Evolutionary conservation across 495 filamentous ascomycete genomes (phyloP).

Genomic region (Aspergillus nanangensis): DNA sequence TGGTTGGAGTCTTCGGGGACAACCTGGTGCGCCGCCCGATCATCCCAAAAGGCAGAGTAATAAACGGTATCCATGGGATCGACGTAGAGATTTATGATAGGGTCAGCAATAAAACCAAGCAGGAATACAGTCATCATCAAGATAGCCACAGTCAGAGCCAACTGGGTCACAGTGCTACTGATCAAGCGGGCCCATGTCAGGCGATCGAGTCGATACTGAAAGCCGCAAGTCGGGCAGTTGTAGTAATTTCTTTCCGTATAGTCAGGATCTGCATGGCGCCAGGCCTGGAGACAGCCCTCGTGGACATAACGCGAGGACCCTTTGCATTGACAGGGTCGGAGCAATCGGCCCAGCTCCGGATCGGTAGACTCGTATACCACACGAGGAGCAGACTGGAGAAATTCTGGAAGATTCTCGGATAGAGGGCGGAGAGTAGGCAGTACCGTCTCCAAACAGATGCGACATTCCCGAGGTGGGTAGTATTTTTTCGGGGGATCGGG

Average conservation of each 20-base stretch:
- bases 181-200: constrained; percentile 72
- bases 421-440: constrained; percentile 69
- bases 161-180: constrained; percentile 59
- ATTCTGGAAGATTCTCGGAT: constrained; percentile 52
- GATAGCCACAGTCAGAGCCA: constrained; percentile 63
- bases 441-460: constrained; percentile 88
- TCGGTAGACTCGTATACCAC: constrained; percentile 72
- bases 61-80: constrained; percentile 60
- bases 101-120: constrained; percentile 87
- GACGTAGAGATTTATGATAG: constrained; percentile 82
- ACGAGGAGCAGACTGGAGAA: constrained; percentile 57
- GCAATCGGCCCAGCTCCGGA: constrained; percentile 71
- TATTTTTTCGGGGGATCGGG: constrained; percentile 34
- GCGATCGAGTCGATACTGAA: constrained; percentile 76
- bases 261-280: constrained; percentile 71
- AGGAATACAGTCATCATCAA: constrained; percentile 67
- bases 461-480: constrained; percentile 72
- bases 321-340: constrained; percentile 90
- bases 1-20: constrained; percentile 29
- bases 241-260: constrained; percentile 69
- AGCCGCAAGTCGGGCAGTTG: constrained; percentile 85
- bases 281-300: constrained; percentile 83
- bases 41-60: constrained; percentile 32
- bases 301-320: constrained; percentile 92
- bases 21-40: no score